A percentile compares a stretch with the other conserved stretches of the same genome.
These are phyloP conservation scores for Heliamphora pulchella DNA, from an alignment of 179 eudicot species.

Conservation along the genomic window DNA sequence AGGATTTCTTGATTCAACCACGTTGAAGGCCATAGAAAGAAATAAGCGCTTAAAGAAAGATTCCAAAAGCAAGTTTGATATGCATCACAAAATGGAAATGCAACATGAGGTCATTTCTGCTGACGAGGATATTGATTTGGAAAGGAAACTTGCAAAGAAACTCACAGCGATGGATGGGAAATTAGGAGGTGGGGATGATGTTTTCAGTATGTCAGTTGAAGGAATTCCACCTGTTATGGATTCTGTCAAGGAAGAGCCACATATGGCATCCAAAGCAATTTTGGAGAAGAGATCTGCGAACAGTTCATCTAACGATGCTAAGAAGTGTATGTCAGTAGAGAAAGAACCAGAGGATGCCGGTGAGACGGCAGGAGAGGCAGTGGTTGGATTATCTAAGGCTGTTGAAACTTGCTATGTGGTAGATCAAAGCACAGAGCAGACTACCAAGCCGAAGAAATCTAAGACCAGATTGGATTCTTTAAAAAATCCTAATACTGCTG, in stretches of 20 bases:
- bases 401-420: not conserved
- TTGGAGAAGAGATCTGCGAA: slow-evolving; percentile 10
- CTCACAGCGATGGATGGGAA: slow-evolving; percentile 60
- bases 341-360: slow-evolving; percentile 26
- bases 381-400: slow-evolving; percentile 11
- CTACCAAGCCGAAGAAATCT: slow-evolving; percentile 7
- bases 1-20: slow-evolving; percentile 6
- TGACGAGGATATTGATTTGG: slow-evolving; percentile 56
- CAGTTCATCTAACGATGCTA: slow-evolving; percentile 15
- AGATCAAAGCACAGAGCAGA: slow-evolving; percentile 22
- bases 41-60: slow-evolving; percentile 20
- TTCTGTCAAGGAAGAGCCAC: slow-evolving; percentile 22
- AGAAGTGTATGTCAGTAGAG: slow-evolving; percentile 18
- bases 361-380: slow-evolving; percentile 13
- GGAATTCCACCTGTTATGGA: slow-evolving; percentile 44
- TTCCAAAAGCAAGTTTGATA: slow-evolving; percentile 45
- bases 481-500: slow-evolving; percentile 11
- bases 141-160: slow-evolving; percentile 65
- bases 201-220: slow-evolving; percentile 33
- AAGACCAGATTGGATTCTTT: slow-evolving; percentile 13
- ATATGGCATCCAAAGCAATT: slow-evolving; percentile 11
- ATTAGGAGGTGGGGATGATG: slow-evolving; percentile 46
- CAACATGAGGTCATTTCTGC: slow-evolving; percentile 25
- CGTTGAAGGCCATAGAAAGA: slow-evolving; percentile 19
- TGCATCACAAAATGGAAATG: slow-evolving; percentile 44